A percentile compares a stretch with the other conserved stretches of the same genome.
phyloP scores from a whole-genome alignment of 176 grass and related monocot species.

The Saccharum officinarum region DNA sequence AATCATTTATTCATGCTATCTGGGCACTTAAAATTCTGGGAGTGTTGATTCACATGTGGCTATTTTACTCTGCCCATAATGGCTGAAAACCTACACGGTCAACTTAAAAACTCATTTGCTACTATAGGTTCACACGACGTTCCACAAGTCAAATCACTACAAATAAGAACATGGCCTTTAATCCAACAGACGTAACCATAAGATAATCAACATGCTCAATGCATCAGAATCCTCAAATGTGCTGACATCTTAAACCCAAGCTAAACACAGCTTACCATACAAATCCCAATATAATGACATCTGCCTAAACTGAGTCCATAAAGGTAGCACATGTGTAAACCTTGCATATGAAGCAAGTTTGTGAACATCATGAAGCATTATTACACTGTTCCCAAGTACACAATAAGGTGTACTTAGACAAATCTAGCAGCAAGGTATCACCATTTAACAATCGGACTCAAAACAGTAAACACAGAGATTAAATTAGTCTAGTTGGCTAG shows the following conservation, averaged over 20 bases:
- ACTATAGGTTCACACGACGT: neutral
- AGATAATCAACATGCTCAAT: conserved; percentile 18
- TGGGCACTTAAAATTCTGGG: neutral
- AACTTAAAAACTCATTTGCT: conserved; percentile 7
- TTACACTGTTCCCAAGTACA: neutral
- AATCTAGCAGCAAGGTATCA: neutral
- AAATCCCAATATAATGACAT: neutral
- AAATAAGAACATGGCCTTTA: conserved; percentile 3
- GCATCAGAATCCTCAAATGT: conserved; percentile 5
- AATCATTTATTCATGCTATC: neutral
- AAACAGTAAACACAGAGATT: neutral
- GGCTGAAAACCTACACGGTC: neutral
- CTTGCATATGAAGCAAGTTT: conserved; percentile 2
- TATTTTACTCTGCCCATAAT: neutral
- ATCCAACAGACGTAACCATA: neutral
- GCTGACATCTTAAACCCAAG: neutral
- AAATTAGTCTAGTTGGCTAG: neutral
- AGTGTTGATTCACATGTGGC: neutral
- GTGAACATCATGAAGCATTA: conserved; percentile 11
- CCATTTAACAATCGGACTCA: conserved; percentile 3
- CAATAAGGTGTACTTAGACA: neutral
- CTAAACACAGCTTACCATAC: neutral
- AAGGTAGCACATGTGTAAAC: neutral
- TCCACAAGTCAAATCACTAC: neutral
- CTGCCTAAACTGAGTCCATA: neutral